These are phyloP conservation scores for Sphaerulina populicola DNA, from an alignment of 2,329 filamentous ascomycete genomes.

Conservation along the genomic window DNA sequence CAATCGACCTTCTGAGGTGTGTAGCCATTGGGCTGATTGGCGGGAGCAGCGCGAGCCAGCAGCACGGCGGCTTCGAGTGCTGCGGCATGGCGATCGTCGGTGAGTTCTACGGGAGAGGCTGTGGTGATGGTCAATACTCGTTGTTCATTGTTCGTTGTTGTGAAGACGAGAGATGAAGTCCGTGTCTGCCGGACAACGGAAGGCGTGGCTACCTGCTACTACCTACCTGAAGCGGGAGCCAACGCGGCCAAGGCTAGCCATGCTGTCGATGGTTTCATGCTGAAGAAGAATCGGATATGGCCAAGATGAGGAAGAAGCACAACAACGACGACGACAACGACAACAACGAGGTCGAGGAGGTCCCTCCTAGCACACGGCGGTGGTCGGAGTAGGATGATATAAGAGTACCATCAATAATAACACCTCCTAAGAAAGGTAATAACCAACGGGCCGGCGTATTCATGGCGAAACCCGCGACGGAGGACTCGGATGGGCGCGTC, in stretches of 20 bases:
- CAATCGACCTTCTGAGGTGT: constrained; percentile 61
- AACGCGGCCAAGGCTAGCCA: not conserved
- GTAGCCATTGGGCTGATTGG: constrained; percentile 60
- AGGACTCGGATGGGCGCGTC: not conserved
- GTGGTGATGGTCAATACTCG: not conserved
- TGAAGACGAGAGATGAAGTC: not conserved
- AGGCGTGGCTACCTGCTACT: too few relatives aligned
- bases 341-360: not conserved
- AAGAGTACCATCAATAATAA: not conserved
- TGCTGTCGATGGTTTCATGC: not conserved
- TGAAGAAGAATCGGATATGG: not conserved
- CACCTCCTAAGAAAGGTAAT: too few relatives aligned
- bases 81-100: constrained; percentile 1
- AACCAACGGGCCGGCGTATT: not conserved
- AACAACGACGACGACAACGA: too few relatives aligned
- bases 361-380: not conserved
- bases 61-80: constrained; percentile 4
- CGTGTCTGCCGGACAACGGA: too few relatives aligned
- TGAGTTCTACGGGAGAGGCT: constrained; percentile 5
- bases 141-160: too few relatives aligned
- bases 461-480: not conserved
- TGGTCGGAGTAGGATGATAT: not conserved
- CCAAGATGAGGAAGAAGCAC: not conserved
- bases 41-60: constrained; percentile 30
- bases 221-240: not conserved